phyloP scores from a whole-genome alignment of 23 red algal genomes.

The Agarophyton chilense region DNA sequence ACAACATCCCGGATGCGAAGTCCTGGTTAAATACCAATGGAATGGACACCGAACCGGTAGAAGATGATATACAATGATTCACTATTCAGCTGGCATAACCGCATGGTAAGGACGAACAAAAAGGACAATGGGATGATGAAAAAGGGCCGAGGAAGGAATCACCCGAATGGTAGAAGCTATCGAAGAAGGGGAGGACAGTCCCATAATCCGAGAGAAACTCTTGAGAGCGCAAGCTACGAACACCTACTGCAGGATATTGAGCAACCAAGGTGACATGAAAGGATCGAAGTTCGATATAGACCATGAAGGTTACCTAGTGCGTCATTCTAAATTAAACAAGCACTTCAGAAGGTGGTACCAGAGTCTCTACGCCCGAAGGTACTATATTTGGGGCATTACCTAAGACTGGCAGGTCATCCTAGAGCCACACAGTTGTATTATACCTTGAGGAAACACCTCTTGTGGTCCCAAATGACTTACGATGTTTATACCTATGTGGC shows the following conservation, averaged over 20 bases:
- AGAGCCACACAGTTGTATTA: slow-evolving; percentile 3
- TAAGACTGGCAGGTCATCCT: not conserved
- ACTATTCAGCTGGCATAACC: no score
- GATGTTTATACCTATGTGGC: slow-evolving; percentile 3
- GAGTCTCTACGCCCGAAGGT: no score
- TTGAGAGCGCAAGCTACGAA: no score
- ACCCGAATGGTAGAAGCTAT: not conserved
- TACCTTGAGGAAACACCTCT: slow-evolving; percentile 28
- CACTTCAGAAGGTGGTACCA: no score
- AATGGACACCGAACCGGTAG: not conserved
- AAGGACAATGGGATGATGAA: no score
- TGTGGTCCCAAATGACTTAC: not conserved
- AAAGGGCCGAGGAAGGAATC: no score
- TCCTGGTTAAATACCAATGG: slow-evolving; percentile 5
- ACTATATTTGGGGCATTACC: not conserved
- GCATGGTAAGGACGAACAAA: no score
- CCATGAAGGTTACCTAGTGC: not conserved
- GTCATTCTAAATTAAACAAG: not conserved
- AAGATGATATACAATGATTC: no score
- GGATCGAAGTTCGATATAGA: not conserved
- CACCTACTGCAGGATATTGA: no score
- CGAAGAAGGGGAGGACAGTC: not conserved
- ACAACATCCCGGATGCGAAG: slow-evolving; percentile 10
- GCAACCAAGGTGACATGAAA: not conserved
- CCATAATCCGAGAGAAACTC: no score